phyloP scores from a whole-genome alignment of 2,329 filamentous ascomycete species.

The Peltaster fructicola region DNA sequence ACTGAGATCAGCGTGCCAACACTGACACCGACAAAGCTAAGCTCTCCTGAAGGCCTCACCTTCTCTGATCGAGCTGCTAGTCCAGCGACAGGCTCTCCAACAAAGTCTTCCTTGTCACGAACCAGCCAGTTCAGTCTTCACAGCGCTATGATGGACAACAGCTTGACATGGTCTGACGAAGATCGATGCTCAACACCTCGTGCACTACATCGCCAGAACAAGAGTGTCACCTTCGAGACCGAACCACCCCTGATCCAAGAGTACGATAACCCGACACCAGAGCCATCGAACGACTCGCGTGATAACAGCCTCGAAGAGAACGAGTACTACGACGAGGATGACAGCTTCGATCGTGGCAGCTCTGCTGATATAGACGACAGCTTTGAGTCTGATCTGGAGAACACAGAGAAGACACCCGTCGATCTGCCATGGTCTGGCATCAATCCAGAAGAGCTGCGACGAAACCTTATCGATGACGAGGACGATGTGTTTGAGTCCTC shows the following conservation, averaged over 20 bases:
- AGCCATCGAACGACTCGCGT: slow-evolving; percentile 82
- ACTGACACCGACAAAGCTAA: slow-evolving; percentile 35
- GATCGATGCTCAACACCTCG: slow-evolving; percentile 44
- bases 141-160: slow-evolving; percentile 42
- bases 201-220: slow-evolving; percentile 64
- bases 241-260: slow-evolving; percentile 90
- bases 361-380: slow-evolving; percentile 52
- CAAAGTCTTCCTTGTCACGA: slow-evolving; percentile 72
- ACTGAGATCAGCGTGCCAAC: slow-evolving; percentile 44
- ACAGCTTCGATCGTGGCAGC: slow-evolving; percentile 41
- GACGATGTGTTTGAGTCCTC: slow-evolving; percentile 50
- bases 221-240: slow-evolving; percentile 93
- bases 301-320: slow-evolving; percentile 78
- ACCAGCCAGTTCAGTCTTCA: slow-evolving; percentile 42
- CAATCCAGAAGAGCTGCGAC: slow-evolving; percentile 46
- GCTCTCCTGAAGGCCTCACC: slow-evolving; percentile 27
- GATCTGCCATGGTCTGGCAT: slow-evolving; percentile 86
- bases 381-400: slow-evolving; percentile 88
- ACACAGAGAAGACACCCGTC: slow-evolving; percentile 92
- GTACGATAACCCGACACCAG: slow-evolving; percentile 94
- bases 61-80: slow-evolving; percentile 48
- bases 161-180: slow-evolving; percentile 52
- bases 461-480: slow-evolving; percentile 33
- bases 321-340: slow-evolving; percentile 54
- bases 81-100: slow-evolving; percentile 61